Conservation (phyloP, 805 yeast species). For the Ogataea angusta region DNA sequence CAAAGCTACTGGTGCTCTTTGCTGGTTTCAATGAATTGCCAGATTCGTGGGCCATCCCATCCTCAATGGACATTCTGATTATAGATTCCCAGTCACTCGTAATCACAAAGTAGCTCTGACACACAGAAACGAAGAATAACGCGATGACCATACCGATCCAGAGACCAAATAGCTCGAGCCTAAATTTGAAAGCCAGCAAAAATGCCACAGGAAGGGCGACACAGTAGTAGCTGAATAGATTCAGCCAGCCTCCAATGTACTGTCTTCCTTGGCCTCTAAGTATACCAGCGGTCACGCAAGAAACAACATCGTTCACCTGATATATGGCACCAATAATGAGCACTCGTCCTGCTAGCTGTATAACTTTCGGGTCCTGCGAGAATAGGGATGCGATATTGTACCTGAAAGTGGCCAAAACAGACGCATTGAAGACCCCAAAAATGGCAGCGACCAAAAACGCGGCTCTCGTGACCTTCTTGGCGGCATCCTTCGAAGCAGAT, state of each 20-base stretch:
- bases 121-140: constrained; percentile 43
- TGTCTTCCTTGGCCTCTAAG: constrained; percentile 78
- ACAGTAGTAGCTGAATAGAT: constrained; percentile 54
- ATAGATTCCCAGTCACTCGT: constrained; percentile 31
- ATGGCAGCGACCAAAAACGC: constrained; percentile 33
- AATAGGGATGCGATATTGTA: constrained; percentile 47
- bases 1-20: constrained; percentile 18
- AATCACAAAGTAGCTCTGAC: constrained; percentile 37
- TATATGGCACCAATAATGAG: constrained; percentile 64
- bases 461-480: constrained; percentile 37
- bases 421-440: constrained; percentile 45
- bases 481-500: constrained; percentile 33
- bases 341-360: constrained; percentile 45
- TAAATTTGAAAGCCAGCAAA: constrained; percentile 47
- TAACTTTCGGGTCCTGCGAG: constrained; percentile 58
- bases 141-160: constrained; percentile 63
- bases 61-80: constrained; percentile 29
- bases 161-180: constrained; percentile 53
- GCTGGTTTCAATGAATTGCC: constrained; percentile 11
- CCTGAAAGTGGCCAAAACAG: constrained; percentile 43
- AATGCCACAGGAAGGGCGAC: constrained; percentile 63
- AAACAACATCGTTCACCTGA: constrained; percentile 67
- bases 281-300: constrained; percentile 73
- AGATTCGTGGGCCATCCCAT: constrained; percentile 20
- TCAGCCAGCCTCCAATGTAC: constrained; percentile 57